phyloP scores from a whole-genome alignment of 2,329 filamentous ascomycete species.

The Cytospora mali region DNA sequence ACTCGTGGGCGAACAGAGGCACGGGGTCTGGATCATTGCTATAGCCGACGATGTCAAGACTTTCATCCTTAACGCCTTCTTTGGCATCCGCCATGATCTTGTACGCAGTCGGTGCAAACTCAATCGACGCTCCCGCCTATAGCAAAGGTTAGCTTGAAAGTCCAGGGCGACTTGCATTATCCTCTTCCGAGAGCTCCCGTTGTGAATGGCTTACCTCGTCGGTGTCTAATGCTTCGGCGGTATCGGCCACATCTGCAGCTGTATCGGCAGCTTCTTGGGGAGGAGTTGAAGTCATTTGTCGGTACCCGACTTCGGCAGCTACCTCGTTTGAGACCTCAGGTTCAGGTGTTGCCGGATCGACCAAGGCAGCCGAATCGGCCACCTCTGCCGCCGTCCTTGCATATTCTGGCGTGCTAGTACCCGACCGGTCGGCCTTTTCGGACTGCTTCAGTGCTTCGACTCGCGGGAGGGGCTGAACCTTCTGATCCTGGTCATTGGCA shows the following conservation, averaged over 20 bases:
- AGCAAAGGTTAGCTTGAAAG: neutral
- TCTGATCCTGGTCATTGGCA: neutral
- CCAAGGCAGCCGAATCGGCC: conserved; percentile 38
- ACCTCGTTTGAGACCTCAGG: conserved; percentile 38
- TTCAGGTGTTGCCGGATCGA: conserved; percentile 38
- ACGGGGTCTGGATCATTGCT: conserved; percentile 21
- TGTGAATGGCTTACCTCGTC: conserved; percentile 14
- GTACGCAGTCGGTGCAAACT: neutral
- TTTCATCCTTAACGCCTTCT: conserved; percentile 17
- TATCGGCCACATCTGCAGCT: conserved; percentile 49
- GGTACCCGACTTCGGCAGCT: conserved; percentile 37
- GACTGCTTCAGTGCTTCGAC: conserved; percentile 28
- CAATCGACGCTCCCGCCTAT: conserved; percentile 4
- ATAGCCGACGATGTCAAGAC: conserved; percentile 20
- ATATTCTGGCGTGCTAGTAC: conserved; percentile 34
- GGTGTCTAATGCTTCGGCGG: conserved; percentile 36
- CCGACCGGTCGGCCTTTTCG: conserved; percentile 28
- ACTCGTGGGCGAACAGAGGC: conserved; percentile 40
- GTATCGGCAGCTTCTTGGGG: conserved; percentile 43
- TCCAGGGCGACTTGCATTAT: neutral
- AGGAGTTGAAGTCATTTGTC: conserved; percentile 42
- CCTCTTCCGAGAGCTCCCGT: neutral
- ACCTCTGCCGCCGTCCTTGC: conserved; percentile 40
- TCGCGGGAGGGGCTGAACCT: conserved; percentile 25
- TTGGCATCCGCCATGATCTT: conserved; percentile 17